Conservation (phyloP, 176 grass and related monocot species). For the Paspalum vaginatum region DNA sequence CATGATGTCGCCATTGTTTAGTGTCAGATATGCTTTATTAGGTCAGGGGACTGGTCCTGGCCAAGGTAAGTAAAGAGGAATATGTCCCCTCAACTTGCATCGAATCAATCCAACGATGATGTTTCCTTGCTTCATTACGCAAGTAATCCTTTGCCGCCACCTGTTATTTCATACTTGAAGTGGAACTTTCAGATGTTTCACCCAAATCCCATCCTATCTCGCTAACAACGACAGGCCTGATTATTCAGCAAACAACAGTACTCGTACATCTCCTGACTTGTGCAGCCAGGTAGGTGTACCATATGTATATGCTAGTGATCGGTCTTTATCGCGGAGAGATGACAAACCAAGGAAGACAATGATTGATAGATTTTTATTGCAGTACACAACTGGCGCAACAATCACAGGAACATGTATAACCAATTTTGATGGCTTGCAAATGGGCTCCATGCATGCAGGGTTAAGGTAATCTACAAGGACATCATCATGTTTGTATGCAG, state of each 20-base stretch:
- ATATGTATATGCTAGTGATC: conserved; percentile 14
- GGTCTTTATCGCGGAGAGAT: conserved; percentile 11
- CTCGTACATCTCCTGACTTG: conserved; percentile 30
- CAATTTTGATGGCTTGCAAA: conserved; percentile 28
- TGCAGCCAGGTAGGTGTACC: conserved; percentile 9
- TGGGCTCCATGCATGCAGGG: conserved; percentile 3
- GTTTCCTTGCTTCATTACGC: conserved; percentile 31
- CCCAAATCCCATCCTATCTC: conserved; percentile 48
- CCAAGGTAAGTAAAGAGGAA: conserved; percentile 38
- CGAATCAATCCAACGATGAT: background rate
- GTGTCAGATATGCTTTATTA: conserved; percentile 46
- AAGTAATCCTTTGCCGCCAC: conserved; percentile 33
- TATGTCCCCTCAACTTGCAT: conserved; percentile 37
- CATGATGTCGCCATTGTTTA: conserved; percentile 33
- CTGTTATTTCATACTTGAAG: conserved; percentile 33
- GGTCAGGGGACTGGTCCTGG: conserved; percentile 29
- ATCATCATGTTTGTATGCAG: conserved; percentile 26
- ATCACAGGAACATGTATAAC: conserved; percentile 25
- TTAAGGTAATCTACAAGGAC: conserved; percentile 3
- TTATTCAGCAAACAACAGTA: background rate
- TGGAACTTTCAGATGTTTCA: conserved; percentile 36
- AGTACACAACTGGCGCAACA: conserved; percentile 14
- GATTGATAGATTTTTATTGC: conserved; percentile 40
- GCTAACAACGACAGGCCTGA: conserved; percentile 16
- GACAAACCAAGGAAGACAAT: conserved; percentile 16